These are phyloP conservation scores for Chaetomidium leptoderma DNA, from an alignment of 495 filamentous ascomycete species.

Conservation along the genomic window DNA sequence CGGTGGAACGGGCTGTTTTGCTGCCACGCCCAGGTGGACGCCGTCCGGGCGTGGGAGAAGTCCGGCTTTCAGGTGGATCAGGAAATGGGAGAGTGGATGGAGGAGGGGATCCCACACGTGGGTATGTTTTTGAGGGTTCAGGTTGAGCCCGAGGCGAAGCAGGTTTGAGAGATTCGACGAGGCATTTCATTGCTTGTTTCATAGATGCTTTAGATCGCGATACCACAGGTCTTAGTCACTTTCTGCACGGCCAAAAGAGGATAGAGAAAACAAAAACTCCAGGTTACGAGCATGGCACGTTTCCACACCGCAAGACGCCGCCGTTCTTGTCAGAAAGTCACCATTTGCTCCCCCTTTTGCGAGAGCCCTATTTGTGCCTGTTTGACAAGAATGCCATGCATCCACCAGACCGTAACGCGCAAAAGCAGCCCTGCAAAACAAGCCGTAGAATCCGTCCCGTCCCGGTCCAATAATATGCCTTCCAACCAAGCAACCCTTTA, in stretches of 20 bases:
- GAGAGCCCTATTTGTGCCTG: conserved; percentile 44
- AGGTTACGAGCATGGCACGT: conserved; percentile 15
- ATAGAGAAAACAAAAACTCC: conserved; percentile 13
- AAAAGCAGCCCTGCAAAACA: conserved; percentile 48
- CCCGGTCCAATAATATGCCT: conserved; percentile 33
- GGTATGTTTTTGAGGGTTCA: conserved; percentile 61
- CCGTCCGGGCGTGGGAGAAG: conserved; percentile 55
- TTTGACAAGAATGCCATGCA: conserved; percentile 48
- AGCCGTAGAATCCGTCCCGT: conserved; percentile 46
- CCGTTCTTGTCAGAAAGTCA: conserved; percentile 24
- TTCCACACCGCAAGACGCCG: neutral
- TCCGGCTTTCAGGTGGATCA: conserved; percentile 69
- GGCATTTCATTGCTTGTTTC: neutral
- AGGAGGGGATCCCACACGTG: conserved; percentile 81
- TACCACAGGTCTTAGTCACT: conserved; percentile 8
- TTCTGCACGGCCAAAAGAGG: neutral
- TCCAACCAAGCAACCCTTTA: conserved; percentile 52
- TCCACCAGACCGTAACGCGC: conserved; percentile 46
- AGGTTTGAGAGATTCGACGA: neutral
- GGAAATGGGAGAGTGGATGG: conserved; percentile 68
- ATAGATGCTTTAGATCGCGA: conserved; percentile 2
- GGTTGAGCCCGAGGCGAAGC: conserved; percentile 8
- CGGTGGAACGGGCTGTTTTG: conserved; percentile 67
- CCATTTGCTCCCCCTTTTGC: conserved; percentile 25
- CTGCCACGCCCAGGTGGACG: conserved; percentile 66